Evolutionary conservation across 805 yeast species (phyloP).

Genomic region (Candida vartiovaarae): DNA sequence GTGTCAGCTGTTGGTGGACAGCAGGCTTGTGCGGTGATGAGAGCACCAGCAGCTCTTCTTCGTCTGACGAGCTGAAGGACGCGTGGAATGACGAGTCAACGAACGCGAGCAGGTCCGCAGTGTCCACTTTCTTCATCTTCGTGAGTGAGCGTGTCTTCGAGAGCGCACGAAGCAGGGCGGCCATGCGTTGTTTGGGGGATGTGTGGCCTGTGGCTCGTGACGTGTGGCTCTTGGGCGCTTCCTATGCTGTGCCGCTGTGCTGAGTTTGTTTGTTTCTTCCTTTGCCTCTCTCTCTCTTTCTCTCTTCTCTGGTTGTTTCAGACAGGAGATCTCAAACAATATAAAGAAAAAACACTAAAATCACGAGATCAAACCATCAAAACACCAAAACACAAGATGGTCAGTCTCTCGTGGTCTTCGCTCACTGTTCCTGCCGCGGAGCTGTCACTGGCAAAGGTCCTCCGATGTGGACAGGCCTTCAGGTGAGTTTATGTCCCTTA

Average conservation of each 20-base stretch:
- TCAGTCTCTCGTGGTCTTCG: constrained; percentile 14
- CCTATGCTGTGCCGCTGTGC: too few relatives aligned
- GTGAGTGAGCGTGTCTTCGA: too few relatives aligned
- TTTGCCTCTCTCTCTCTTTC: too few relatives aligned
- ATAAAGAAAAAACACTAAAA: too few relatives aligned
- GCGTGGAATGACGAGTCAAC: constrained; percentile 11
- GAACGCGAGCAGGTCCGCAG: constrained; percentile 16
- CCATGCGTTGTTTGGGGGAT: neutral
- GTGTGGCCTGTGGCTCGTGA: too few relatives aligned
- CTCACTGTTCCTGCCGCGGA: constrained; percentile 31
- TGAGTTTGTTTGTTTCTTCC: too few relatives aligned
- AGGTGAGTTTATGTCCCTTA: constrained; percentile 20
- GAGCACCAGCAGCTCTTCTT: neutral
- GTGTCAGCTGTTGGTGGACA: too few relatives aligned
- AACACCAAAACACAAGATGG: neutral
- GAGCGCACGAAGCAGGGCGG: neutral
- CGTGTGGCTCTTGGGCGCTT: too few relatives aligned
- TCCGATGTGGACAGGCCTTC: constrained; percentile 83
- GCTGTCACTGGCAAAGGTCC: constrained; percentile 52
- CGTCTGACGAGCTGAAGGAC: neutral
- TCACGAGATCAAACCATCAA: too few relatives aligned
- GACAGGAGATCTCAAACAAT: too few relatives aligned
- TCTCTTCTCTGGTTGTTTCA: too few relatives aligned
- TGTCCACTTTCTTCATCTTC: constrained; percentile 6
- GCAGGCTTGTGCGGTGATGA: neutral